Percentiles rank a stretch among this genome's conserved stretches.
phyloP scores from a whole-genome alignment of 345 rosid species.

The Hevea brasiliensis region DNA sequence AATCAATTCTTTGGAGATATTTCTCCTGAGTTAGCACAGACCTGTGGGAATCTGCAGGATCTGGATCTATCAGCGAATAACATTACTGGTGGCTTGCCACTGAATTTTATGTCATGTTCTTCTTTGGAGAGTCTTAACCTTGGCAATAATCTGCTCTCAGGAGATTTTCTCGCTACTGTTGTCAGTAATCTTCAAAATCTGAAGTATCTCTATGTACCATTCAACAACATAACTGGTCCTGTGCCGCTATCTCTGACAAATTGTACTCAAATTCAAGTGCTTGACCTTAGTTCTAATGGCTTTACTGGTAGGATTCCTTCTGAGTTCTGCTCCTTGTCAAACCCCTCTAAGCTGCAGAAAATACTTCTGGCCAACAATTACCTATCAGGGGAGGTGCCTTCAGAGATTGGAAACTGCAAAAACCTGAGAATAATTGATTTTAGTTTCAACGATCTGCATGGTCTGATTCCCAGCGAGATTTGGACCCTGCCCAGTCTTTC shows the following conservation, averaged over 20 bases:
- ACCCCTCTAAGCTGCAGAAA: slow-evolving; percentile 53
- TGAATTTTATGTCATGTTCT: slow-evolving; percentile 46
- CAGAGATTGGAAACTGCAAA: slow-evolving; percentile 71
- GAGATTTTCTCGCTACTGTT: slow-evolving; percentile 65
- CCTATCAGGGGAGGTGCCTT: slow-evolving; percentile 67
- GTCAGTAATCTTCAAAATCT: slow-evolving; percentile 58
- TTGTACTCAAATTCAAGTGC: slow-evolving; percentile 60
- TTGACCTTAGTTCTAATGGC: slow-evolving; percentile 76
- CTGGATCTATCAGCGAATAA: slow-evolving; percentile 73
- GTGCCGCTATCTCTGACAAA: slow-evolving; percentile 63
- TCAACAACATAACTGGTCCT: slow-evolving; percentile 73
- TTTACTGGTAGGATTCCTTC: slow-evolving; percentile 63
- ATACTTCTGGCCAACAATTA: slow-evolving; percentile 64
- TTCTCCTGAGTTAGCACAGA: slow-evolving; percentile 60
- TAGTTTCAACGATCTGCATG: slow-evolving; percentile 77
- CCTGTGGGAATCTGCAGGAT: slow-evolving; percentile 53
- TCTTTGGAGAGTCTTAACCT: slow-evolving; percentile 62
- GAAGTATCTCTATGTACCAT: slow-evolving; percentile 52
- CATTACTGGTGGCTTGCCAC: slow-evolving; percentile 64
- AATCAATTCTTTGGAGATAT: slow-evolving; percentile 62
- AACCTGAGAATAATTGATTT: slow-evolving; percentile 69
- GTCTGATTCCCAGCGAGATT: slow-evolving; percentile 59
- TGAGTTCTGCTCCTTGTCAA: slow-evolving; percentile 55
- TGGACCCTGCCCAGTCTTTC: slow-evolving; percentile 71
- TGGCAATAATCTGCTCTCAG: slow-evolving; percentile 66